A percentile compares a stretch with the other conserved stretches of the same genome.
These are phyloP conservation scores for Talaromyces borbonicus DNA, from an alignment of 495 filamentous ascomycete genomes.

Conservation along the genomic window DNA sequence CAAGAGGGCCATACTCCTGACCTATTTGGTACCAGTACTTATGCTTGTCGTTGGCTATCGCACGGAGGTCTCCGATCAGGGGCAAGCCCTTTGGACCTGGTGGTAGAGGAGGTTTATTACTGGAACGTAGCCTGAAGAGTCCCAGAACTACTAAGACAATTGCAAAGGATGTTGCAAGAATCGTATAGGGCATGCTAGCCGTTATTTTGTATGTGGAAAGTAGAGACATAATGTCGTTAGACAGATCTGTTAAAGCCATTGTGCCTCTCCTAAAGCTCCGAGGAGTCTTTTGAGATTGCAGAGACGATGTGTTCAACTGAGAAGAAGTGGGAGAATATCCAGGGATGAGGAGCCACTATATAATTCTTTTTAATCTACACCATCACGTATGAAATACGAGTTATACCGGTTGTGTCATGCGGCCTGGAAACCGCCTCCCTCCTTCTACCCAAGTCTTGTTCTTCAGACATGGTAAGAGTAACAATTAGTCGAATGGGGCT, in stretches of 20 bases:
- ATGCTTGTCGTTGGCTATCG: conserved; percentile 10
- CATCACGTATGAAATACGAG: not conserved
- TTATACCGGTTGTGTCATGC: not conserved
- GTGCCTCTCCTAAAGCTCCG: not conserved
- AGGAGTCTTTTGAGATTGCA: not conserved
- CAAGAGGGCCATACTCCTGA: conserved; percentile 18
- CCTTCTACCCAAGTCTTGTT: not conserved
- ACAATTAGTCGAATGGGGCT: not conserved
- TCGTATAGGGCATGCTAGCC: not conserved
- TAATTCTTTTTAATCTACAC: not conserved
- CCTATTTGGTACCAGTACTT: conserved; percentile 14
- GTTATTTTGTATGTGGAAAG: not conserved
- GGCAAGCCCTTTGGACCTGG: conserved; percentile 23
- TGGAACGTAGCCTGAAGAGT: not conserved
- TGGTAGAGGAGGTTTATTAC: conserved; percentile 7
- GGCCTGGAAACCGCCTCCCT: not conserved
- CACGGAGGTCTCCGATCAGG: conserved; percentile 21
- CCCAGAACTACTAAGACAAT: not conserved
- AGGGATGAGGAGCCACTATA: not conserved
- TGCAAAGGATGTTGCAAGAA: not conserved
- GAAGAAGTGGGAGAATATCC: not conserved
- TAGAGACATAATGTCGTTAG: not conserved
- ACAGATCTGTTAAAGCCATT: not conserved
- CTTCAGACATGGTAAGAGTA: not conserved
- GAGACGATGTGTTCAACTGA: not conserved